phyloP scores from a whole-genome alignment of 2,329 filamentous ascomycete genomes.

The Botrytis porri region DNA sequence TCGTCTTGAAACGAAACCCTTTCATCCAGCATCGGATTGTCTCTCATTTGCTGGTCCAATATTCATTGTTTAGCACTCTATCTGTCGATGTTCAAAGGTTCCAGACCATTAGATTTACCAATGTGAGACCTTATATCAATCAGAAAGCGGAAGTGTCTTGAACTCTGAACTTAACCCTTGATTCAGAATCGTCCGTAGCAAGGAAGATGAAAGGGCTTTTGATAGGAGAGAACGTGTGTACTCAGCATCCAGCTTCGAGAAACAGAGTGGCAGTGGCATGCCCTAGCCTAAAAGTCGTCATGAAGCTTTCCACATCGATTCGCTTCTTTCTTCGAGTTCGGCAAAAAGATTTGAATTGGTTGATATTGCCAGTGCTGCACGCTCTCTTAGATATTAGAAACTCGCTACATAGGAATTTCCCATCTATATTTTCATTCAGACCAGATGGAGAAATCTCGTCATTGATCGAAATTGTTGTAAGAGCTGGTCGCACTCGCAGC shows the following conservation, averaged over 20 bases:
- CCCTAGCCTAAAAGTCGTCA: not conserved
- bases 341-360: not conserved
- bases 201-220: not conserved
- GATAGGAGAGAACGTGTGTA: not conserved
- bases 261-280: not conserved
- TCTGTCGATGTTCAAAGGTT: not conserved
- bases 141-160: not conserved
- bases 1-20: not conserved
- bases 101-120: not conserved
- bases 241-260: not conserved
- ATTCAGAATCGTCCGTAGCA: not conserved
- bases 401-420: too few relatives aligned
- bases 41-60: not conserved
- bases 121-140: not conserved
- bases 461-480: fast-evolving
- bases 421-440: not conserved
- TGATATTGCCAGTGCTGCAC: not conserved
- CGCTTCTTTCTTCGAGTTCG: not conserved
- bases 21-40: not conserved
- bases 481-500: not conserved
- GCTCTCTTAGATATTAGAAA: not conserved
- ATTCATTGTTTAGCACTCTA: not conserved
- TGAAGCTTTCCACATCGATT: not conserved
- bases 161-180: not conserved
- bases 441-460: not conserved